Conservation (phyloP, 2,329 filamentous ascomycete genomes). For the Penicillium italicum region DNA sequence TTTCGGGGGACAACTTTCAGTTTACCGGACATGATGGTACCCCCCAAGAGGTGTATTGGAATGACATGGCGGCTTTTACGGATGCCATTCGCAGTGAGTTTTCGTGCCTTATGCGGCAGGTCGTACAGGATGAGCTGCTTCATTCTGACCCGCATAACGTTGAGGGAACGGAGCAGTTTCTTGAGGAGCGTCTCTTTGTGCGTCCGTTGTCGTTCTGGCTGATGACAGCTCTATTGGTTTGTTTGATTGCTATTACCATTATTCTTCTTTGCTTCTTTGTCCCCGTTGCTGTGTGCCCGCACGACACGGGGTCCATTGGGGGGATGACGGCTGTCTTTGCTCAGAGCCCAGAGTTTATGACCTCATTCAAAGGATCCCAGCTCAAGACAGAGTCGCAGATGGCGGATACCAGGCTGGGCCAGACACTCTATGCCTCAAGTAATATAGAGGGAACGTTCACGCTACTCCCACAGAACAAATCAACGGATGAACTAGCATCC, state of each 20-base stretch:
- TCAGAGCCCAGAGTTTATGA: slow-evolving; percentile 7
- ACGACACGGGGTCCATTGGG: slow-evolving; percentile 10
- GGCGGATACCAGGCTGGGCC: background rate
- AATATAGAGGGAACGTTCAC: background rate
- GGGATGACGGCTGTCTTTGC: slow-evolving; percentile 9
- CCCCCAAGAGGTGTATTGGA: background rate
- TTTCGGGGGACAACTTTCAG: background rate
- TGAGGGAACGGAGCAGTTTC: background rate
- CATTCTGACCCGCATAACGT: background rate
- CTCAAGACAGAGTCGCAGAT: background rate
- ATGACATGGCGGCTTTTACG: background rate
- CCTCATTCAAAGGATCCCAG: background rate
- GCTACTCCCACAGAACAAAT: background rate
- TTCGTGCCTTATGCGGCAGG: slow-evolving; percentile 1
- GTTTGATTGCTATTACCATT: background rate
- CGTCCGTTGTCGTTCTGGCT: slow-evolving; percentile 3
- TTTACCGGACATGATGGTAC: background rate
- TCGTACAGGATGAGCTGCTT: background rate
- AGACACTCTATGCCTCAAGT: background rate
- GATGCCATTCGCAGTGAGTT: background rate
- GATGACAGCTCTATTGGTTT: slow-evolving; percentile 2
- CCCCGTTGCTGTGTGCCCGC: slow-evolving; percentile 9
- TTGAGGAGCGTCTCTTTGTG: slow-evolving; percentile 3
- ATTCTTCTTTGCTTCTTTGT: slow-evolving; percentile 3
- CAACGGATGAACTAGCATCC: background rate